These are phyloP conservation scores for Cercophora newfieldiana DNA, from an alignment of 495 filamentous ascomycete genomes.

Conservation along the genomic window DNA sequence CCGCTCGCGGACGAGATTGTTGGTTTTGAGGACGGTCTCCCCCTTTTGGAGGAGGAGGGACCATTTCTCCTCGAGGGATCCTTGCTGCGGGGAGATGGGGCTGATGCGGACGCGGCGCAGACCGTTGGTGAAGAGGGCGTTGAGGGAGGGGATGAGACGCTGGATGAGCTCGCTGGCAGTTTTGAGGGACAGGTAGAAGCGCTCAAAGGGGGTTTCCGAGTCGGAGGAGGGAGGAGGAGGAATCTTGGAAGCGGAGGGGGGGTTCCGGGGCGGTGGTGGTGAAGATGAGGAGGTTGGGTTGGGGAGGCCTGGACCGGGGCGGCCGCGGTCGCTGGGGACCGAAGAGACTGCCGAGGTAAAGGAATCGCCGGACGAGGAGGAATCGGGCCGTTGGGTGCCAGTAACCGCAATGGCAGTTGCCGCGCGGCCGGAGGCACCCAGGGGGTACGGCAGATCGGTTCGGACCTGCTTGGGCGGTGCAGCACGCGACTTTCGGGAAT, in stretches of 20 bases:
- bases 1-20: constrained; percentile 59
- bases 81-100: constrained; percentile 28
- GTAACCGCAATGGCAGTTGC: constrained; percentile 27
- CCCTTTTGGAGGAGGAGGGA: constrained; percentile 61
- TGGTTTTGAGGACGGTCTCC: constrained; percentile 57
- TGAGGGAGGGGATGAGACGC: constrained; percentile 61
- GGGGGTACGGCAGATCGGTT: constrained; percentile 29
- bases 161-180: constrained; percentile 63
- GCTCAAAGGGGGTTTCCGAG: constrained; percentile 62
- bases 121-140: constrained; percentile 57
- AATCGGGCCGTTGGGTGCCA: constrained; percentile 21
- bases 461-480: constrained; percentile 26
- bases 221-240: background rate
- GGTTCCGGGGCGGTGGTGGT: constrained; percentile 1
- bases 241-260: background rate
- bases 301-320: background rate
- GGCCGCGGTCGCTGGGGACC: constrained; percentile 29
- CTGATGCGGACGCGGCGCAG: constrained; percentile 32
- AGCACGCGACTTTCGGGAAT: constrained; percentile 1
- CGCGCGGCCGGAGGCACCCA: constrained; percentile 26
- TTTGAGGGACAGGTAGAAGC: constrained; percentile 68
- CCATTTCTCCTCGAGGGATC: constrained; percentile 59
- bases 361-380: constrained; percentile 71
- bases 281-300: constrained; percentile 17
- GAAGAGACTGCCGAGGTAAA: constrained; percentile 60